Conservation (phyloP, 1,139 yeast genomes). For the Sugiyamaella paludigena region DNA sequence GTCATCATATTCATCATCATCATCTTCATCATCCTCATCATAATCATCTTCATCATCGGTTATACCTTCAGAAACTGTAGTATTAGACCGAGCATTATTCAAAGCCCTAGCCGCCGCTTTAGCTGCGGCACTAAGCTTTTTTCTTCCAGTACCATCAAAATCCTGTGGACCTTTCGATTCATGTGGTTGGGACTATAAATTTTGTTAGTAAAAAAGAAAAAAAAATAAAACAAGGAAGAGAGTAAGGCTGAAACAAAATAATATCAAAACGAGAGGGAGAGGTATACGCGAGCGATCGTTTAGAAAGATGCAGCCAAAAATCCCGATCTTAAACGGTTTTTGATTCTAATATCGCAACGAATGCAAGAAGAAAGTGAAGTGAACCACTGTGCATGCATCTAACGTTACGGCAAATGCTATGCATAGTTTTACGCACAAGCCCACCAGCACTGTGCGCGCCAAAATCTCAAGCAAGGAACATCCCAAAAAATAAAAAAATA, state of each 20-base stretch:
- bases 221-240: constrained; percentile 2
- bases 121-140: constrained; percentile 19
- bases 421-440: no score
- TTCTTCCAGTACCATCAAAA: constrained; percentile 23
- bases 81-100: constrained; percentile 6
- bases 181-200: constrained; percentile 31
- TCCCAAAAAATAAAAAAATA: neutral
- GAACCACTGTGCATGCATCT: no score
- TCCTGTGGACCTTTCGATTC: constrained; percentile 34
- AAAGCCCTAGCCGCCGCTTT: constrained; percentile 12
- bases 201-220: constrained; percentile 14
- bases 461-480: neutral
- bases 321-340: no score
- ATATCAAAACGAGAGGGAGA: neutral
- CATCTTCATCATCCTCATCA: constrained; percentile 24
- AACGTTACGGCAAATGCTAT: no score
- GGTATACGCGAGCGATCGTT: no score
- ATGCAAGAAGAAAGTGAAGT: no score
- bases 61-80: constrained; percentile 18
- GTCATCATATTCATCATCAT: constrained; percentile 28
- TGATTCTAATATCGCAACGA: no score
- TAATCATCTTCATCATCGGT: constrained; percentile 25
- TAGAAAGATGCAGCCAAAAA: neutral
- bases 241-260: neutral
- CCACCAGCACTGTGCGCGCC: neutral